Evolutionary conservation across 2,329 filamentous ascomycete species (phyloP), one percentile per base, ranked within the genome.

Genomic region (Pseudogymnoascus pannorum): DNA sequence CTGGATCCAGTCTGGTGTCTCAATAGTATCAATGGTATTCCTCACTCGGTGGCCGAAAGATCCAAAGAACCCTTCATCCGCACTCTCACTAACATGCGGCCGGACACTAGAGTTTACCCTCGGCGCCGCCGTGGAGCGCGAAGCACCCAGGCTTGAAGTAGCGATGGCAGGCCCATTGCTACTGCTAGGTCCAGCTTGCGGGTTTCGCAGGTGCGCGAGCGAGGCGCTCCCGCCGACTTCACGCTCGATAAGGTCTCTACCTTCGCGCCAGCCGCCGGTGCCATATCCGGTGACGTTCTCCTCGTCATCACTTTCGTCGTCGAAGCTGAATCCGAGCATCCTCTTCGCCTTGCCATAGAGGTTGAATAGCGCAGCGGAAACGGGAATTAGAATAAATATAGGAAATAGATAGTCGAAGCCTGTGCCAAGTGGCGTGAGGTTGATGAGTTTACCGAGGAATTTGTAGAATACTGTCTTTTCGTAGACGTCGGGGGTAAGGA

Each of bases 321-420:
- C 89, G 44, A 92, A 85, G 35, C 88, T 90, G 62, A 95, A 91
- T 12, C 94, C 93, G 18, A 72, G 60, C 61, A 93, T 83, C 24
- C 86, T 87, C 73, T 87, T 89, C 26, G 93, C 83, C 65, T 85
- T 87, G 40, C 91, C 88, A 72, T 99, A 99, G 0, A 97, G 77
- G 26, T 93, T 93, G 75, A 97, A 97, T 0, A 93, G 75, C 0
- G 91, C 93, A 3, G 92, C 92, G 22, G 85, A 81, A 2, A 97
- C 90, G 0, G 94, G 94, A 0, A 97, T 72, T 18, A 97, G 79
- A 31, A 99, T 86, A 66, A 97, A 86, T 6, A 92, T 84, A 0
- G 94, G 94, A 74, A 97, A 97, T 63, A 95, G 83, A 64, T 87
- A 87, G 66, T 94, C 91, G 72, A 97, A 97, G 72, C 89, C 90